Percentiles rank a stretch among this genome's conserved stretches.
These are phyloP conservation scores for Fraxinus sp. DNA, from an alignment of 305 asterid genomes.

Conservation along the genomic window DNA sequence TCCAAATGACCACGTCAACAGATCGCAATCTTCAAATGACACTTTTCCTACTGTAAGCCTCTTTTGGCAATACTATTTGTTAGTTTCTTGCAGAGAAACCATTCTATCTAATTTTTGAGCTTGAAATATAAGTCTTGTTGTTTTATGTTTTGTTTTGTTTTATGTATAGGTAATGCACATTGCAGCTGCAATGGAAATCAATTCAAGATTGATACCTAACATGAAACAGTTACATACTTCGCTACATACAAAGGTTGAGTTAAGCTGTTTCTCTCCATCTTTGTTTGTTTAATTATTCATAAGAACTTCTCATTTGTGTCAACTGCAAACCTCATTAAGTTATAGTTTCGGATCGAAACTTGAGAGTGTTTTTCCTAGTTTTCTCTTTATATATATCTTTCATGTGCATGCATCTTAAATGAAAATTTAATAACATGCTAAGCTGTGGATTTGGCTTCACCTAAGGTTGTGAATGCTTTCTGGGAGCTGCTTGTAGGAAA, in stretches of 20 bases:
- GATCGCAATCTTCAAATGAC: slow-evolving; percentile 96
- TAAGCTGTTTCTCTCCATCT: background rate
- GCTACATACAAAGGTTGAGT: slow-evolving; percentile 71
- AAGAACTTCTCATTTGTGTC: background rate
- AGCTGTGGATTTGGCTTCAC: background rate
- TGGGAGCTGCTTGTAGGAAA: background rate
- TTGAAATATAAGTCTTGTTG: background rate
- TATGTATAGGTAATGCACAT: slow-evolving; percentile 86
- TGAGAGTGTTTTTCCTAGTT: background rate
- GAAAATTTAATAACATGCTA: background rate
- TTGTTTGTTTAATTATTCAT: background rate
- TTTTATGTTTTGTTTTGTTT: slow-evolving; percentile 25
- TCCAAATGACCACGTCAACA: slow-evolving; percentile 93
- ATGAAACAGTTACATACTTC: slow-evolving; percentile 78
- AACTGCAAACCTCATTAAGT: background rate
- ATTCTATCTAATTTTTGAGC: background rate
- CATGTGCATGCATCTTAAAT: background rate
- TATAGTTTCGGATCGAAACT: background rate
- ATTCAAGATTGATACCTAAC: slow-evolving; percentile 72
- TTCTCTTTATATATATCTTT: background rate
- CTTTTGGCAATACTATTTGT: slow-evolving; percentile 17
- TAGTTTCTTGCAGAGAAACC: background rate
- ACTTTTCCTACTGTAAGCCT: slow-evolving; percentile 90
- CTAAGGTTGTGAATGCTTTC: background rate
- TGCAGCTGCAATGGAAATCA: slow-evolving; percentile 88